Percentiles rank a stretch among this genome's conserved stretches.
Conservation (phyloP, 2,329 filamentous ascomycete genomes). For the Tolypocladium album region DNA sequence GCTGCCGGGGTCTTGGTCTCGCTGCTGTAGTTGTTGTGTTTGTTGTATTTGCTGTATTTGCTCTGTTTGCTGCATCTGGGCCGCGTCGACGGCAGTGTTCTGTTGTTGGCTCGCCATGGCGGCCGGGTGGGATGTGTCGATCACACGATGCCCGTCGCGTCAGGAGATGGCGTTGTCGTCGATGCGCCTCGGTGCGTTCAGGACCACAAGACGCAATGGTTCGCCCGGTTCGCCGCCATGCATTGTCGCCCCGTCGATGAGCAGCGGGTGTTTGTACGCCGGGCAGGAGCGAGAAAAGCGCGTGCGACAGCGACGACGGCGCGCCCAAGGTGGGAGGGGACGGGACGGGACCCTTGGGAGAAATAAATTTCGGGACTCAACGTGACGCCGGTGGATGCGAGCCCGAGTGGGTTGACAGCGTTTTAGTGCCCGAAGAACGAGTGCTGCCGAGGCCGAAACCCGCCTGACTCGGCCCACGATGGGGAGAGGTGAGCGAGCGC, state of each 20-base stretch:
- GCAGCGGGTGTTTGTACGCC: not conserved
- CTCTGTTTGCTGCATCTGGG: not conserved
- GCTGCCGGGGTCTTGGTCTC: not conserved
- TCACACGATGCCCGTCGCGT: not conserved
- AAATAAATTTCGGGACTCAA: not conserved
- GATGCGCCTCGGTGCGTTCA: constrained; percentile 3
- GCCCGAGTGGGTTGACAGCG: not conserved
- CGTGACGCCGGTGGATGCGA: not conserved
- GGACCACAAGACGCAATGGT: constrained; percentile 1
- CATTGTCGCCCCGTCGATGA: not conserved
- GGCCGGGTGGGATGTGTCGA: not conserved
- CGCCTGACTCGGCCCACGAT: not conserved
- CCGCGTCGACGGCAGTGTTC: not conserved
- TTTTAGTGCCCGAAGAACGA: not conserved
- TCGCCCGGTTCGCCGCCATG: not conserved
- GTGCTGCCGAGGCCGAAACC: not conserved
- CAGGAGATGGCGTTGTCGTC: constrained; percentile 3
- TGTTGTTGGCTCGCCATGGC: not conserved
- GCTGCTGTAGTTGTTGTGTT: not conserved
- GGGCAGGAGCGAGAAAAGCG: not conserved
- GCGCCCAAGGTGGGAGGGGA: too few species aligned
- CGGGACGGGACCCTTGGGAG: not conserved
- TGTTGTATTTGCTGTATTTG: not conserved
- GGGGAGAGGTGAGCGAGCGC: not conserved
- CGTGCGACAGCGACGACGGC: not conserved